Conservation (phyloP, 129 eudicot genomes). For the Chrysanthemum seticuspe region DNA sequence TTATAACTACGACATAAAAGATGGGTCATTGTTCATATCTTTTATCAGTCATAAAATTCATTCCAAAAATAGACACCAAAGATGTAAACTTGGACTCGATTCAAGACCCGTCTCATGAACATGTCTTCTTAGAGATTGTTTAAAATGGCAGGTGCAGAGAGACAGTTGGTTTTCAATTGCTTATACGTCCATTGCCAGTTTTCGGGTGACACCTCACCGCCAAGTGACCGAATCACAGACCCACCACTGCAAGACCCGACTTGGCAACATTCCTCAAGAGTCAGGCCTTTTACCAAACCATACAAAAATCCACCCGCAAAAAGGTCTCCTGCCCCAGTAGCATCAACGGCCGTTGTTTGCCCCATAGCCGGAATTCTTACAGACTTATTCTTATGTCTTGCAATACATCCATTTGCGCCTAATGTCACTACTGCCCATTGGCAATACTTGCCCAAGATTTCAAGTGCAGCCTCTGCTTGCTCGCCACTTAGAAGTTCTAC, state of each 20-base stretch:
- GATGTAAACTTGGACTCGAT: slow-evolving; percentile 12
- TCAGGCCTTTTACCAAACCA: slow-evolving; percentile 75
- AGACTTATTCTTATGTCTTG: slow-evolving; percentile 75
- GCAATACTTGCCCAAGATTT: slow-evolving; percentile 70
- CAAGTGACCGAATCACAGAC: slow-evolving; percentile 84
- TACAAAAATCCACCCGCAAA: slow-evolving; percentile 96
- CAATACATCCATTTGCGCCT: slow-evolving; percentile 90
- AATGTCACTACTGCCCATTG: slow-evolving; percentile 94
- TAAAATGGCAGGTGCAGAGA: slow-evolving; percentile 45
- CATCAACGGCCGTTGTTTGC: slow-evolving; percentile 66
- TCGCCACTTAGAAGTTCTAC: slow-evolving; percentile 72
- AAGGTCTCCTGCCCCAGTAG: slow-evolving; percentile 99
- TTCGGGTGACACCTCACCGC: slow-evolving; percentile 87
- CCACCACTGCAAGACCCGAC: slow-evolving; percentile 95
- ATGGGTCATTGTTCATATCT: not conserved
- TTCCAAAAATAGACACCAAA: slow-evolving; percentile 18
- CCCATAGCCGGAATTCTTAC: slow-evolving; percentile 80
- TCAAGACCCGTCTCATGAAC: slow-evolving; percentile 10
- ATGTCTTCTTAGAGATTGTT: slow-evolving; percentile 17
- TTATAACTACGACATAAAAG: slow-evolving; percentile 11
- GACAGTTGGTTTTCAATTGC: slow-evolving; percentile 69
- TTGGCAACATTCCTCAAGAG: slow-evolving; percentile 85
- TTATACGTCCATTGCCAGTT: slow-evolving; percentile 98
- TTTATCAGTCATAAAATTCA: slow-evolving; percentile 20
- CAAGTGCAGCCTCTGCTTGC: slow-evolving; percentile 76